phyloP scores from a whole-genome alignment of 2,329 filamentous ascomycete species.

The Ophiostoma angusticollis region DNA sequence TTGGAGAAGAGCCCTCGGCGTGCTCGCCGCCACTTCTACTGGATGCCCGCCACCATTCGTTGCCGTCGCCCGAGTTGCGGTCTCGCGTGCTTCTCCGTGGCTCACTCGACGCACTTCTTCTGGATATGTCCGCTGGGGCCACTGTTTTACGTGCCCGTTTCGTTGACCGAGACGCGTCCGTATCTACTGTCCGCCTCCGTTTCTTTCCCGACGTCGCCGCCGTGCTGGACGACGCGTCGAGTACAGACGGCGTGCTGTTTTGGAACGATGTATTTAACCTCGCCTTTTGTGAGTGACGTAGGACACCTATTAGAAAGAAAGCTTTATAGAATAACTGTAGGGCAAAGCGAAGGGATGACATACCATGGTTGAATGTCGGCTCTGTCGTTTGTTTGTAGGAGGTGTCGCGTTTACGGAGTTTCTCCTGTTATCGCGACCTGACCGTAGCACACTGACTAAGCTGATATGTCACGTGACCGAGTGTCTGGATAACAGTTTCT shows the following conservation, averaged over 20 bases:
- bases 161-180: neutral
- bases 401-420: too few species aligned
- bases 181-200: neutral
- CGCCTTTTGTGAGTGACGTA: neutral
- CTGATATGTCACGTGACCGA: too few species aligned
- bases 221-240: neutral
- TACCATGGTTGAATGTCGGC: too few species aligned
- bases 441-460: too few species aligned
- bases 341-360: too few species aligned
- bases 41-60: slow-evolving; percentile 1
- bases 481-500: too few species aligned
- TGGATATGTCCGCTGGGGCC: neutral
- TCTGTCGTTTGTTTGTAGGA: too few species aligned
- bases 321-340: too few species aligned
- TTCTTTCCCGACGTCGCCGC: neutral
- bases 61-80: slow-evolving; percentile 11
- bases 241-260: neutral
- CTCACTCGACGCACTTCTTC: neutral
- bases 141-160: slow-evolving; percentile 1
- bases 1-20: too few species aligned
- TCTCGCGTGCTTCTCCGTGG: slow-evolving; percentile 13
- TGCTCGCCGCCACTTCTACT: too few species aligned
- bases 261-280: slow-evolving; percentile 6
- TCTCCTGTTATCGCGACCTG: too few species aligned
- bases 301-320: too few species aligned